Evolutionary conservation across 257 asterid genomes (phyloP).

Genomic region (Coffea canephora): DNA sequence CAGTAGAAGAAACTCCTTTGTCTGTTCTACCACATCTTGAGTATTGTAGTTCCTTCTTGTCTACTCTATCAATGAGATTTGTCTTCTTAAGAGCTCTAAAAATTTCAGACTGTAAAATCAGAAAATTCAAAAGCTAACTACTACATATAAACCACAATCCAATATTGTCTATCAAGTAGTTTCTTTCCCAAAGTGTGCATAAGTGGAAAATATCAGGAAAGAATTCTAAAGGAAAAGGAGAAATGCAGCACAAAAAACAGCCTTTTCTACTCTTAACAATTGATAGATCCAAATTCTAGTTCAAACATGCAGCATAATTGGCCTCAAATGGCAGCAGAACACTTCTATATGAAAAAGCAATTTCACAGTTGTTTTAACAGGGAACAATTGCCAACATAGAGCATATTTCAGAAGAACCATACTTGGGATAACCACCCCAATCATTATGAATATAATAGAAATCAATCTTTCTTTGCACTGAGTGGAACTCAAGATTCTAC

Average conservation of each 20-base stretch:
- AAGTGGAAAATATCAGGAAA: background rate
- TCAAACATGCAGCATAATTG: background rate
- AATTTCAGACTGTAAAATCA: conserved; percentile 70
- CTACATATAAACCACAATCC: background rate
- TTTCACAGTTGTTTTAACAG: background rate
- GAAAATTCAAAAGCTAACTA: conserved; percentile 10
- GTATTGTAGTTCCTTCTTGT: conserved; percentile 76
- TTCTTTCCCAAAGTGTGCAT: background rate
- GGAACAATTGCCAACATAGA: background rate
- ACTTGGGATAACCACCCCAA: background rate
- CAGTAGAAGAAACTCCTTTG: conserved; percentile 97
- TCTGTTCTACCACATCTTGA: conserved; percentile 99
- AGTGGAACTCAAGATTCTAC: background rate
- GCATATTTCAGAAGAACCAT: background rate
- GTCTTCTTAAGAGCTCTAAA: conserved; percentile 79
- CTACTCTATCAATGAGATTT: conserved; percentile 65
- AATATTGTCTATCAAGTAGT: no score
- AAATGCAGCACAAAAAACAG: background rate
- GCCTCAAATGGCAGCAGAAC: background rate
- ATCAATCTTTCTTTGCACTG: background rate
- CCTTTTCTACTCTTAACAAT: background rate
- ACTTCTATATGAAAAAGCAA: no score
- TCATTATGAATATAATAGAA: background rate
- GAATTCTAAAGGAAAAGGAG: background rate
- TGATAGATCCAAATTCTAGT: background rate